These are phyloP conservation scores for Phytophthora citricola DNA, from an alignment of 352 stramenopile species.

Conservation along the genomic window DNA sequence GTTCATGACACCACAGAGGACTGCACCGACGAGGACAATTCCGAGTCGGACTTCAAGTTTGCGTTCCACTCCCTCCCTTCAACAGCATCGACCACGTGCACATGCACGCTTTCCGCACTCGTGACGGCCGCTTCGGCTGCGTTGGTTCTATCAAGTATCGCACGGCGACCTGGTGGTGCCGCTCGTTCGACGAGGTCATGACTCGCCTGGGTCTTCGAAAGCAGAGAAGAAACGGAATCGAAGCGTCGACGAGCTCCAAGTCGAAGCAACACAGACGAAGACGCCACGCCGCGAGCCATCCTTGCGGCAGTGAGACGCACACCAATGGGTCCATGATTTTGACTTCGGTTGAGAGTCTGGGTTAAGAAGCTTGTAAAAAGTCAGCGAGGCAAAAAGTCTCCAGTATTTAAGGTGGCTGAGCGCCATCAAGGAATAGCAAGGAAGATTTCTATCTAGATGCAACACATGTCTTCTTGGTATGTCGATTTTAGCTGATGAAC, in stretches of 20 bases:
- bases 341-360: slow-evolving; percentile 33
- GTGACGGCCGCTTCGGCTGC: slow-evolving; percentile 63
- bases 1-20: slow-evolving; percentile 19
- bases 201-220: slow-evolving; percentile 42
- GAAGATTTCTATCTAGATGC: too few relatives aligned
- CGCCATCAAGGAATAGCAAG: neutral
- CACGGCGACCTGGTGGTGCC: slow-evolving; percentile 89
- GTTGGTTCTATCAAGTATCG: slow-evolving; percentile 86
- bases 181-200: slow-evolving; percentile 80
- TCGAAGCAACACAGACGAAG: slow-evolving; percentile 21
- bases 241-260: slow-evolving; percentile 7
- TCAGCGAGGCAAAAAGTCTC: neutral
- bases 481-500: too few relatives aligned
- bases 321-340: slow-evolving; percentile 26
- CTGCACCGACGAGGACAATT: slow-evolving; percentile 32
- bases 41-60: slow-evolving; percentile 67
- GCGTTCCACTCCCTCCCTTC: slow-evolving; percentile 89
- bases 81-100: slow-evolving; percentile 92
- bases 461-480: too few relatives aligned
- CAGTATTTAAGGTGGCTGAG: slow-evolving; percentile 30
- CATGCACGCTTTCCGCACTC: slow-evolving; percentile 86
- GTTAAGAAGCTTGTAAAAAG: slow-evolving; percentile 25
- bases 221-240: slow-evolving; percentile 6
- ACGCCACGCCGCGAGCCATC: slow-evolving; percentile 28
- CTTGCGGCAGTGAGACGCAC: slow-evolving; percentile 15